Percentiles rank a stretch among this genome's conserved stretches.
These are phyloP conservation scores for Raffaelea arxii DNA, from an alignment of 2,329 filamentous ascomycete species.

Conservation along the genomic window DNA sequence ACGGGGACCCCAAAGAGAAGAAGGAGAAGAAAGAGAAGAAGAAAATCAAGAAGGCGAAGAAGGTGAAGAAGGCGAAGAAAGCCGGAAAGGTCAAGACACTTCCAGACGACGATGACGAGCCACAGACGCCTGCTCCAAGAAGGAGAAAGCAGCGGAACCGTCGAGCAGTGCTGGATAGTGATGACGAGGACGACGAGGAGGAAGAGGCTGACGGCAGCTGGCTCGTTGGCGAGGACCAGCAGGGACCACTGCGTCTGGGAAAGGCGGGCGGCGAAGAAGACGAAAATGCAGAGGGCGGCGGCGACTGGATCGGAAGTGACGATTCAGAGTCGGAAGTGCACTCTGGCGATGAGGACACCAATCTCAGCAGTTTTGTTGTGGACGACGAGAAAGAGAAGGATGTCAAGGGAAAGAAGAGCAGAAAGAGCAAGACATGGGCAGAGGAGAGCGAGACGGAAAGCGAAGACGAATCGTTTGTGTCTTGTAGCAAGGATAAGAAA, in stretches of 20 bases:
- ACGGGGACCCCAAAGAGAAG: conserved; percentile 30
- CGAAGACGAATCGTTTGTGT: conserved; percentile 5
- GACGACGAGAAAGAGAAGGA: conserved; percentile 32
- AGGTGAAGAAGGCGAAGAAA: conserved; percentile 24
- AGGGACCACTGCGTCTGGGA: conserved; percentile 50
- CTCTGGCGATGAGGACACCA: conserved; percentile 40
- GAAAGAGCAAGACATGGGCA: conserved; percentile 18
- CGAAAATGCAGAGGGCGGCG: conserved; percentile 65
- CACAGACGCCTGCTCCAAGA: conserved; percentile 15
- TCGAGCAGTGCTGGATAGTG: conserved; percentile 54
- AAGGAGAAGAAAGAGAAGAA: conserved; percentile 25
- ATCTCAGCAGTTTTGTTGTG: conserved; percentile 45
- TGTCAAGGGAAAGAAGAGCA: conserved; percentile 17
- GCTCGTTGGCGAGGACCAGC: conserved; percentile 64
- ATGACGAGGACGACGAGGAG: conserved; percentile 50
- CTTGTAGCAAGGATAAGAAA: not conserved
- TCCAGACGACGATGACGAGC: conserved; percentile 24
- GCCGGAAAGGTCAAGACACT: conserved; percentile 23
- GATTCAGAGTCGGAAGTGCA: conserved; percentile 45
- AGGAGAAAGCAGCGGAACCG: conserved; percentile 33
- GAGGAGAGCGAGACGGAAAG: not conserved
- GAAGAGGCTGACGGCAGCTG: conserved; percentile 66
- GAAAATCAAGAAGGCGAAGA: conserved; percentile 28
- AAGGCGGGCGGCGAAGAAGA: conserved; percentile 74
- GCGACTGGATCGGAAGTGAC: conserved; percentile 54